phyloP scores from a whole-genome alignment of 1,139 yeast species.

The Candida albicans region DNA sequence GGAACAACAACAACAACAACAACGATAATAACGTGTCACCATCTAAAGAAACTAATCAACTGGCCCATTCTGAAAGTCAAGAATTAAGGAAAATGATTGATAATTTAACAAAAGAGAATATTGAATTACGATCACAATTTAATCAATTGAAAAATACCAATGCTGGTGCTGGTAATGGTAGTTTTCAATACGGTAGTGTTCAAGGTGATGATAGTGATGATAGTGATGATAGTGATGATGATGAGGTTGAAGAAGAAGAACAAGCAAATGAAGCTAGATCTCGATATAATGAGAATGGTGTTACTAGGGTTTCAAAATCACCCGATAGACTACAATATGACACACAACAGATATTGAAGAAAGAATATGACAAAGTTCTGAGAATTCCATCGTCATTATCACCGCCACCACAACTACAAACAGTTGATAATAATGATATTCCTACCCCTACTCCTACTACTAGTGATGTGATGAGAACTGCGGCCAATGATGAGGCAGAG shows the following conservation, averaged over 20 bases:
- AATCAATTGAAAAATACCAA: not conserved
- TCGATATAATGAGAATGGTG: not conserved
- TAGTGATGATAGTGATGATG: slow-evolving; percentile 2
- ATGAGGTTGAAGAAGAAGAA: not conserved
- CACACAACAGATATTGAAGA: no score
- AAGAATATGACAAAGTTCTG: no score
- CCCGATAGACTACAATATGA: no score
- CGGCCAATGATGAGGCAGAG: no score
- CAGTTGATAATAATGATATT: no score
- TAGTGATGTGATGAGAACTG: no score
- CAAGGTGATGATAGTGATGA: slow-evolving; percentile 3
- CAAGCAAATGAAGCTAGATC: not conserved
- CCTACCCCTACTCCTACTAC: no score
- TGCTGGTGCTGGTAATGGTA: not conserved
- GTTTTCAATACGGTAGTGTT: not conserved
- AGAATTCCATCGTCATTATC: no score
- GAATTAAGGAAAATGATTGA: not conserved
- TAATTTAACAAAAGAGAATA: not conserved
- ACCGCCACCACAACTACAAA: no score
- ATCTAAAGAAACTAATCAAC: not conserved
- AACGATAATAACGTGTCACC: not conserved
- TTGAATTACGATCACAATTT: slow-evolving; percentile 1
- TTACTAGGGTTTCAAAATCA: no score
- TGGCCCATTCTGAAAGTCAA: not conserved
- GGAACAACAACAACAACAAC: no score